Evolutionary conservation across 345 rosid species (phyloP).

Genomic region (Lepidium didymum): DNA sequence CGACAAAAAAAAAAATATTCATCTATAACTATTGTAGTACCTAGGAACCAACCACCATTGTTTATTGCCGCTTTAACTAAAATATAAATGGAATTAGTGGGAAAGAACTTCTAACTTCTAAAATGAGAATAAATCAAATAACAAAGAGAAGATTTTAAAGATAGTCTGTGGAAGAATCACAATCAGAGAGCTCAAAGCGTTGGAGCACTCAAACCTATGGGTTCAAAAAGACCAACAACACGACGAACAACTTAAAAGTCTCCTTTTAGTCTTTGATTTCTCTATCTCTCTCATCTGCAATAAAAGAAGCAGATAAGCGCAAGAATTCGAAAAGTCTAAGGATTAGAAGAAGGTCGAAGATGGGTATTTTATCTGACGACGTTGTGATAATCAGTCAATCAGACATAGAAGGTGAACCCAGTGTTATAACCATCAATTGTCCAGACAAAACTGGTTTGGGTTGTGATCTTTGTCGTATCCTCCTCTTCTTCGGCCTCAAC

Average conservation of each 20-base stretch:
- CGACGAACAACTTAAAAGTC: conserved; percentile 10
- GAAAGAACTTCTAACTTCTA: neutral
- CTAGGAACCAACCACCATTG: neutral
- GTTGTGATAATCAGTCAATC: conserved; percentile 68
- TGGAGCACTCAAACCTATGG: conserved; percentile 3
- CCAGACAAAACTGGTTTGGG: conserved; percentile 98
- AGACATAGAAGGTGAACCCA: conserved; percentile 70
- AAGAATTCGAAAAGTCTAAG: neutral
- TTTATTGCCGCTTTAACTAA: neutral
- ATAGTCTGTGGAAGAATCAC: neutral
- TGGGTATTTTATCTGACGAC: conserved; percentile 84
- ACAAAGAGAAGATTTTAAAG: neutral
- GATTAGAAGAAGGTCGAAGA: conserved; percentile 18
- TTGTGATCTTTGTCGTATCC: conserved; percentile 84
- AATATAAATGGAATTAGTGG: neutral
- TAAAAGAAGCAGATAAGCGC: neutral
- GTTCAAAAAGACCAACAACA: neutral
- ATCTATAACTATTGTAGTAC: neutral
- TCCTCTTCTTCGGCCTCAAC: conserved; percentile 86
- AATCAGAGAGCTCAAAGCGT: neutral
- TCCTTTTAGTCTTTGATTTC: conserved; percentile 6
- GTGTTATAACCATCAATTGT: conserved; percentile 76
- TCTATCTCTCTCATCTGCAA: neutral
- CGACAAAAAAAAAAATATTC: neutral
- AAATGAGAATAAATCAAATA: neutral